Percentiles rank a stretch among this genome's conserved stretches.
Conservation (phyloP, 2,329 filamentous ascomycete species). For the Pseudogymnoascus sp. region DNA sequence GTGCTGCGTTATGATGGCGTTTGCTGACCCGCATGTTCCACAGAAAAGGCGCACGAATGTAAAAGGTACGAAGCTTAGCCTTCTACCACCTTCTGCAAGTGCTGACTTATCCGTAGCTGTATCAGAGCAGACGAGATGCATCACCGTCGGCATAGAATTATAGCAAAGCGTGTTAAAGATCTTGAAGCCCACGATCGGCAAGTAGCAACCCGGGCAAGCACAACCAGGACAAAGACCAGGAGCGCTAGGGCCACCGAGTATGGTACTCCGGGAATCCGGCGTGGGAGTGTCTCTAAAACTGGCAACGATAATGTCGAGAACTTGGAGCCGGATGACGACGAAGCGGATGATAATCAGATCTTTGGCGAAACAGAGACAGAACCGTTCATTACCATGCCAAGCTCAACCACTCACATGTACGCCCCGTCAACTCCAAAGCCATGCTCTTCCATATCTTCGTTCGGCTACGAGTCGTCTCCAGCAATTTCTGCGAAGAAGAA, state of each 20-base stretch:
- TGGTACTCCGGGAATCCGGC: not conserved
- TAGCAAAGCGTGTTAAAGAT: constrained; percentile 22
- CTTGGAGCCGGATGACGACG: not conserved
- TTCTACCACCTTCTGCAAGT: no score
- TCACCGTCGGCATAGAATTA: constrained; percentile 26
- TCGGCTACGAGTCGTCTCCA: not conserved
- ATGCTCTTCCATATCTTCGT: not conserved
- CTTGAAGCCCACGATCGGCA: constrained; percentile 19
- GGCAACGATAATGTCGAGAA: not conserved
- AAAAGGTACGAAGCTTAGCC: constrained; percentile 20
- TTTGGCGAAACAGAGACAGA: not conserved
- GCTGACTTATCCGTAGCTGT: constrained; percentile 21
- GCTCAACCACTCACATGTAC: not conserved
- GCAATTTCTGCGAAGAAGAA: not conserved
- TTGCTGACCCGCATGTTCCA: not conserved
- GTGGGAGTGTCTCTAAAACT: not conserved
- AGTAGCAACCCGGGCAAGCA: not conserved
- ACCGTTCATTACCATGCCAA: not conserved
- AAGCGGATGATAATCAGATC: not conserved
- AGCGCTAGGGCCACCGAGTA: not conserved
- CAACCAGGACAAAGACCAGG: not conserved
- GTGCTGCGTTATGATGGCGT: constrained; percentile 1
- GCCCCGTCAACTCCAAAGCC: not conserved
- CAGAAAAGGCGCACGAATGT: constrained; percentile 27
- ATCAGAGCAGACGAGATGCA: constrained; percentile 28